Evolutionary conservation across 495 filamentous ascomycete genomes (phyloP).

Genomic region (Recurvomyces mirabilis): DNA sequence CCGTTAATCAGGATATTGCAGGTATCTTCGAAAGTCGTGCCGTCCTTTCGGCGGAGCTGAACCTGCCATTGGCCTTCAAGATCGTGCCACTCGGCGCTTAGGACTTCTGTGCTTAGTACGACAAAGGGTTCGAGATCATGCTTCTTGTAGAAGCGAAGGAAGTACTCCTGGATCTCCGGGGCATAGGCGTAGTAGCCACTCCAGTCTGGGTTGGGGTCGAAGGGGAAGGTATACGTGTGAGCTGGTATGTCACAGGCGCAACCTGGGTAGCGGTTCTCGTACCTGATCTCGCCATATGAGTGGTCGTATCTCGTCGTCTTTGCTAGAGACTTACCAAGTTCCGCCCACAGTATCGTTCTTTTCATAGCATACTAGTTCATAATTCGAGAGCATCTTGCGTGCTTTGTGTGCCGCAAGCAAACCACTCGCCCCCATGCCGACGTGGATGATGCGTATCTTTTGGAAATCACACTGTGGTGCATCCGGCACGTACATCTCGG

Average conservation of each 20-base stretch:
- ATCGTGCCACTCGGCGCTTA: slow-evolving; percentile 25
- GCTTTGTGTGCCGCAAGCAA: slow-evolving; percentile 27
- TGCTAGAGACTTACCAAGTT: slow-evolving; percentile 39
- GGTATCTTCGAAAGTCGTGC: slow-evolving; percentile 21
- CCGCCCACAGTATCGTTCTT: slow-evolving; percentile 64
- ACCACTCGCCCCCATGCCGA: slow-evolving; percentile 26
- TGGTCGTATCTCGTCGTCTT: not conserved
- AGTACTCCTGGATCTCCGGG: slow-evolving; percentile 22
- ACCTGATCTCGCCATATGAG: too few relatives aligned
- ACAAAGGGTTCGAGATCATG: slow-evolving; percentile 16
- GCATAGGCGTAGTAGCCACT: slow-evolving; percentile 10
- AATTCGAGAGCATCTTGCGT: slow-evolving; percentile 19
- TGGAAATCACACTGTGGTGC: slow-evolving; percentile 2
- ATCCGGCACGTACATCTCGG: not conserved
- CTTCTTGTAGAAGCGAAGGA: slow-evolving; percentile 17
- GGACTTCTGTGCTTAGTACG: slow-evolving; percentile 10
- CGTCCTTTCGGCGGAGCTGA: slow-evolving; percentile 12
- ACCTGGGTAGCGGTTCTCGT: slow-evolving; percentile 29
- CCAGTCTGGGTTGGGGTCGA: slow-evolving; percentile 24
- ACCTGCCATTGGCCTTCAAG: slow-evolving; percentile 29
- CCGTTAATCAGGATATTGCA: slow-evolving; percentile 29
- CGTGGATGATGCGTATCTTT: slow-evolving; percentile 23
- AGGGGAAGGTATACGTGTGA: slow-evolving; percentile 23
- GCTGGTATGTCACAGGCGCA: slow-evolving; percentile 23
- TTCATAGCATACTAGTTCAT: slow-evolving; percentile 42